phyloP scores from a whole-genome alignment of 2,329 filamentous ascomycete genomes.

The Xylaria sp. region DNA sequence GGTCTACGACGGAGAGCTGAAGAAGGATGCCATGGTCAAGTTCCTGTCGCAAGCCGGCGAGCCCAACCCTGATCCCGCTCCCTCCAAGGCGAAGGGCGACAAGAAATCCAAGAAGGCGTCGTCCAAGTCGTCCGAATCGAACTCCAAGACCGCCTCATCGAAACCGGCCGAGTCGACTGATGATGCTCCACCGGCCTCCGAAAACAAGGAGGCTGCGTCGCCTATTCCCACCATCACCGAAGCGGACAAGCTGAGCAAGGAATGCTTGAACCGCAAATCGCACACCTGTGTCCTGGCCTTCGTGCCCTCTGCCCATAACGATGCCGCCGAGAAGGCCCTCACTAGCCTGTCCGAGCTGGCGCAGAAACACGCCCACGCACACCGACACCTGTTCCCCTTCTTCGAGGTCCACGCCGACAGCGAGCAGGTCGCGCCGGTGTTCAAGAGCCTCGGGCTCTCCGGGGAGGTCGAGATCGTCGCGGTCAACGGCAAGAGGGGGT shows the following conservation, averaged over 20 bases:
- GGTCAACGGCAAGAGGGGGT: conserved; percentile 80
- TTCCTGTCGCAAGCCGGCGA: conserved; percentile 80
- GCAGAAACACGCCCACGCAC: conserved; percentile 70
- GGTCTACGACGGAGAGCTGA: conserved; percentile 79
- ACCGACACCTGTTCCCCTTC: conserved; percentile 79
- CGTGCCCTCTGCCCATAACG: conserved; percentile 56
- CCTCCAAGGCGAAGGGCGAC: conserved; percentile 32
- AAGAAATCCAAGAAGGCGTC: conserved; percentile 50
- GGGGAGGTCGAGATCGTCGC: conserved; percentile 73
- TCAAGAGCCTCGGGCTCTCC: conserved; percentile 64
- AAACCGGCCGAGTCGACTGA: conserved; percentile 42
- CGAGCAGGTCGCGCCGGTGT: conserved; percentile 56
- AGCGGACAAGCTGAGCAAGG: conserved; percentile 64
- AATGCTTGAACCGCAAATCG: conserved; percentile 76
- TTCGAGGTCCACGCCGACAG: conserved; percentile 71
- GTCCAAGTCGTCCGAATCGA: conserved; percentile 46
- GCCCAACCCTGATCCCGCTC: conserved; percentile 72
- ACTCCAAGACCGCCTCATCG: conserved; percentile 43
- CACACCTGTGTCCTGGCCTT: conserved; percentile 83
- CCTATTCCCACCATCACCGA: conserved; percentile 68
- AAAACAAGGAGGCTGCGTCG: conserved; percentile 58
- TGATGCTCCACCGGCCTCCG: conserved; percentile 36
- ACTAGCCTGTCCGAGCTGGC: conserved; percentile 71
- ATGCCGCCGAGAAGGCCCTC: conserved; percentile 60
- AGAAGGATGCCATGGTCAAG: conserved; percentile 77